A percentile compares a stretch with the other conserved stretches of the same genome.
Conservation (phyloP, 768 basidiomycete genomes). For the Collybia sp. region DNA sequence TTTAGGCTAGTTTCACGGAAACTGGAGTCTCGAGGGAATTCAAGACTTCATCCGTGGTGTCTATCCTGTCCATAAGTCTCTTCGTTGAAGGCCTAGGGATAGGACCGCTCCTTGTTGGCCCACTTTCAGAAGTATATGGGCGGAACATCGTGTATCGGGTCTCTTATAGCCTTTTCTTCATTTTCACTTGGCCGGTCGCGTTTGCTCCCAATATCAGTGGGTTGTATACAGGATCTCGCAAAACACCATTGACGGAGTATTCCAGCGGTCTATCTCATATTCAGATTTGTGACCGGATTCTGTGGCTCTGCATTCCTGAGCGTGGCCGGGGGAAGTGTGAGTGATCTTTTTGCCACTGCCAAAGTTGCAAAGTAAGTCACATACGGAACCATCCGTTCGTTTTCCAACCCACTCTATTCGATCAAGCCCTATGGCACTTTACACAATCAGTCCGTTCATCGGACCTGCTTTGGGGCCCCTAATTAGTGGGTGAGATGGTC, state of each 20-base stretch:
- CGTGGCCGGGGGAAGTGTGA: conserved; percentile 51
- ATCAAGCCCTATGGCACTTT: conserved; percentile 49
- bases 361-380: conserved; percentile 54
- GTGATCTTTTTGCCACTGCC: conserved; percentile 51
- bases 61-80: conserved; percentile 50
- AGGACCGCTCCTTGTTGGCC: conserved; percentile 52
- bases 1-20: conserved; percentile 61
- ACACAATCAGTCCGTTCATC: conserved; percentile 50
- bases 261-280: conserved; percentile 54
- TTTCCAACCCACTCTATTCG: background rate
- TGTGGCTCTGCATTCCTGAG: conserved; percentile 54
- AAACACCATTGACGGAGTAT: background rate
- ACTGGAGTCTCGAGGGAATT: conserved; percentile 46
- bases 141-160: conserved; percentile 57
- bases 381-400: background rate
- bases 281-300: conserved; percentile 50
- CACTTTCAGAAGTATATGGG: conserved; percentile 56
- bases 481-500: conserved; percentile 44
- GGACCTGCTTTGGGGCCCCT: conserved; percentile 53
- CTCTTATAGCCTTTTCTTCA: conserved; percentile 57
- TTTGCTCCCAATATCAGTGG: conserved; percentile 65
- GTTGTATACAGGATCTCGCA: conserved; percentile 11
- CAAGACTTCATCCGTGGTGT: conserved; percentile 38
- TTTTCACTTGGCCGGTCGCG: conserved; percentile 66
- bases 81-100: conserved; percentile 58